Conservation (phyloP, 192 early-diverging fungal genomes). For the Pecoramyces ruminantium region DNA sequence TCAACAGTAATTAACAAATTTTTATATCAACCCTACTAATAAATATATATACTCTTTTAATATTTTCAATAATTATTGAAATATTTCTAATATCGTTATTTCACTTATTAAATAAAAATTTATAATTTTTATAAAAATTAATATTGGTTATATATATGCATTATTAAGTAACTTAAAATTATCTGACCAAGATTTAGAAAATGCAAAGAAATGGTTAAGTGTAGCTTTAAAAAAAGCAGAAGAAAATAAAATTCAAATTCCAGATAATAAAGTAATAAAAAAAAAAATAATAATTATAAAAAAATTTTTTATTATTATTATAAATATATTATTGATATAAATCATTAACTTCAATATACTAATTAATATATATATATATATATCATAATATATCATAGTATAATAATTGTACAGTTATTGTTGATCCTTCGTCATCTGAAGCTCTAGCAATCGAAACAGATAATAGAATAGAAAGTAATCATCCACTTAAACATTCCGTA, state of each 20-base stretch:
- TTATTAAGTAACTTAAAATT: not conserved
- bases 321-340: too few species aligned
- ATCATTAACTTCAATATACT: too few species aligned
- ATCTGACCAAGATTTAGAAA: not conserved
- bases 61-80: too few species aligned
- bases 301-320: too few species aligned
- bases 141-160: too few species aligned
- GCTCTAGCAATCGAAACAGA: not conserved
- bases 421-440: not conserved
- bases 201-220: not conserved
- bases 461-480: not conserved
- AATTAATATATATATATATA: too few species aligned
- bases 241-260: not conserved
- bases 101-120: too few species aligned
- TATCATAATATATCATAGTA: not conserved
- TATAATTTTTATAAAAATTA: too few species aligned
- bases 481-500: not conserved
- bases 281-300: too few species aligned
- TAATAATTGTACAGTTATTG: not conserved
- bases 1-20: not conserved
- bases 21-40: too few species aligned
- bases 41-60: too few species aligned
- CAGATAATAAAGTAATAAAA: not conserved
- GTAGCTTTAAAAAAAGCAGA: not conserved
- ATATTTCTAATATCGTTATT: too few species aligned